Conservation (phyloP, 169 alveolate species). For the Ichthyophthirius multifiliis region DNA sequence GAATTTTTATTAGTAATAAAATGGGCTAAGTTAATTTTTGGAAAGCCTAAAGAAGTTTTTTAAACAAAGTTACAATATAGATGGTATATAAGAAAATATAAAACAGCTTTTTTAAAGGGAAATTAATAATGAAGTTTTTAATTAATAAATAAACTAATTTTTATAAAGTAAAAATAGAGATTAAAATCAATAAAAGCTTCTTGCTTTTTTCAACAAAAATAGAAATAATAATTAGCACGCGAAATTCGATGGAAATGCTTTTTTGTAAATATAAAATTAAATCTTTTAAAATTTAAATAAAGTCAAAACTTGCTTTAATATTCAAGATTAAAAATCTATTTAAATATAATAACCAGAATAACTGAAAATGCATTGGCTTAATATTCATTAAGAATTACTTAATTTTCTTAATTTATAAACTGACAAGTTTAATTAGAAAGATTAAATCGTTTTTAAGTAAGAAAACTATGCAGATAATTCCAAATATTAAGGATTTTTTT, state of each 20-base stretch:
- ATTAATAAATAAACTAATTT: neutral
- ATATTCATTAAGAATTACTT: neutral
- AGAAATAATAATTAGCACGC: neutral
- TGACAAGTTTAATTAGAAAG: neutral
- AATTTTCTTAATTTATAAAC: neutral
- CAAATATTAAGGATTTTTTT: conserved; percentile 8
- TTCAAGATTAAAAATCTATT: neutral
- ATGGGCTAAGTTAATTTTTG: neutral
- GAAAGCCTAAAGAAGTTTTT: neutral
- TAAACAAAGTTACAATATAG: neutral
- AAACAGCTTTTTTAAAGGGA: conserved; percentile 1
- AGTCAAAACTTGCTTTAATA: neutral
- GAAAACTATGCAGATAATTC: conserved; percentile 9
- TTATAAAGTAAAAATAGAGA: neutral
- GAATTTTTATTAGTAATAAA: neutral
- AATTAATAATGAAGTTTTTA: neutral
- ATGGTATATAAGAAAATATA: neutral
- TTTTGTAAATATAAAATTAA: neutral
- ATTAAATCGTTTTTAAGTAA: neutral
- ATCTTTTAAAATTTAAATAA: neutral
- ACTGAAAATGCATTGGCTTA: neutral
- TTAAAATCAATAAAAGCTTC: neutral
- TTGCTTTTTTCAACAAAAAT: neutral
- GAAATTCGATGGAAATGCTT: neutral
- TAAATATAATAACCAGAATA: neutral